A percentile compares a stretch with the other conserved stretches of the same genome.
These are phyloP conservation scores for Scleroderma bovista DNA, from an alignment of 768 basidiomycete species.

Conservation along the genomic window DNA sequence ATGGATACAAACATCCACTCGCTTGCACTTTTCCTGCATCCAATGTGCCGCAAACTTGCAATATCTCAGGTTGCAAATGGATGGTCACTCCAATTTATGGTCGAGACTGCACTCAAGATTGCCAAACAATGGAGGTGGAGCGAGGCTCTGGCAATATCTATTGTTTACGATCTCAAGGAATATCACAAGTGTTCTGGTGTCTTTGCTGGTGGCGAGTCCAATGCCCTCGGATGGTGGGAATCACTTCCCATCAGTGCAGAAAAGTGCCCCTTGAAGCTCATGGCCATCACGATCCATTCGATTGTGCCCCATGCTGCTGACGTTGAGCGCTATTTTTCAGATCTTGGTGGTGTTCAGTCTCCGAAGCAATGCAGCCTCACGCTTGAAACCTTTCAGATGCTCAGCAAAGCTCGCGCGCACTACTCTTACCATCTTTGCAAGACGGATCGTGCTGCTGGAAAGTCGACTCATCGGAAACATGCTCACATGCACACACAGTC, in stretches of 20 bases:
- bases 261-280: constrained; percentile 7
- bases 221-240: constrained; percentile 26
- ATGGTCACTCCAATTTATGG: constrained; percentile 15
- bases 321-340: constrained; percentile 21
- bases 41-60: constrained; percentile 31
- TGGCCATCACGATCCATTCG: constrained; percentile 17
- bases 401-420: constrained; percentile 1
- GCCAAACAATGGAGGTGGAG: constrained; percentile 24
- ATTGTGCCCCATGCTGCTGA: constrained; percentile 27
- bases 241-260: constrained; percentile 7
- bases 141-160: neutral
- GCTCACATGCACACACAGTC: constrained; percentile 2
- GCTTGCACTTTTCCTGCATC: constrained; percentile 32
- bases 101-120: constrained; percentile 14
- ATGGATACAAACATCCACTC: constrained; percentile 31
- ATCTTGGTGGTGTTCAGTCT: constrained; percentile 15
- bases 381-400: constrained; percentile 1
- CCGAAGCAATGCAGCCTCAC: constrained; percentile 12
- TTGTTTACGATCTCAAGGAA: constrained; percentile 15
- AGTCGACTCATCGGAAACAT: neutral
- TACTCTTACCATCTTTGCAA: neutral
- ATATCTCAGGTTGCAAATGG: constrained; percentile 17
- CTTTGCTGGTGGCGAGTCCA: constrained; percentile 16
- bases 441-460: neutral
- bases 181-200: constrained; percentile 17